Base-by-base conservation (phyloP, 2,329 filamentous ascomycete species). In the Colletotrichum spinosum region DNA sequence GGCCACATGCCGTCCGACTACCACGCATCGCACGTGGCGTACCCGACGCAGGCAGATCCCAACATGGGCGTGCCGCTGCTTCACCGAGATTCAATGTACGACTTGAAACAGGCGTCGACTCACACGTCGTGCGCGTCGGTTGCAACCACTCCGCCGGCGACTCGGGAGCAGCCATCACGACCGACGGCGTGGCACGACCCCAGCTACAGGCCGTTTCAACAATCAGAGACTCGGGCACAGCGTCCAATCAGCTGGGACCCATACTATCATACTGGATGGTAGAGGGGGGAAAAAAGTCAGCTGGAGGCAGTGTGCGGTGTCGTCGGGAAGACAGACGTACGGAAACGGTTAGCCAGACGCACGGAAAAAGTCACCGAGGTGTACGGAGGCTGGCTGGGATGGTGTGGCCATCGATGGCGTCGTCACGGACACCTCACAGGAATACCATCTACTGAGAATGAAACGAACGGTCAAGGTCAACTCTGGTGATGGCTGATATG, bases 1-100 rank as follows among this genome's bases (percentile, higher is more conserved):
- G 65, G 65, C 3, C 65, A 65, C 9, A 65, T 67, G 58, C 63
- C 63, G 42, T 48, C 63, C 8, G 63, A 55, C 5, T 66, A 66
- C 11, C 63, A 66, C 13, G 63, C 59, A 6, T 57, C 58, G 3
- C 58, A 51, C 37, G 37, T 44, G 6, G 25, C 33, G 2, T 35
- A 56, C 33, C 15, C 52, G 4, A 11, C 33, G 7, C 63, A 62
- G 15, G 4, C 48, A 11, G 58, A 66, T 2, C 33, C 53, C 10
- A 63, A 38, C 13, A 56, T 57, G 42, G 63, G 53, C 3, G 33
- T 52, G 13, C 52, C 63, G 10, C 53, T 66, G 8, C 63, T 66
- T n/a, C 52, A 66, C 11, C 46, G 15, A 49, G 39, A 17, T 2
- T 44, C 38, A 3, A 58, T 44, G 17, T 57, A 62, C 8, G 52